Percentiles rank a stretch among this genome's conserved stretches.
phyloP scores from a whole-genome alignment of 2,329 filamentous ascomycete genomes.

The Thelonectria rubi region DNA sequence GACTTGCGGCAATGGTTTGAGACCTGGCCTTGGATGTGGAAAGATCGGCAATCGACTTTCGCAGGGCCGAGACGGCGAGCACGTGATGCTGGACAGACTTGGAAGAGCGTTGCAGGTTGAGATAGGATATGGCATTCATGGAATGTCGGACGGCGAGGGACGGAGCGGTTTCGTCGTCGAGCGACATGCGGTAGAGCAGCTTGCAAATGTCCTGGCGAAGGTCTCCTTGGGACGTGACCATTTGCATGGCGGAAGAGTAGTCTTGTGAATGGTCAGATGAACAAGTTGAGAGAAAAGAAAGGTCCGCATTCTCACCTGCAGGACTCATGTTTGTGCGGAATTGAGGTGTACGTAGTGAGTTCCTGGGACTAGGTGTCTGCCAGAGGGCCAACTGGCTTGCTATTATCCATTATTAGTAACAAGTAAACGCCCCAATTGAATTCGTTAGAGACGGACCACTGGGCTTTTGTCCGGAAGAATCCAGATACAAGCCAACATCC shows the following conservation, averaged over 20 bases:
- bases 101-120: not conserved
- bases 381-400: not conserved
- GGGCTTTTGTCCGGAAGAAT: not conserved
- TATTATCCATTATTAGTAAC: not conserved
- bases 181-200: constrained; percentile 15
- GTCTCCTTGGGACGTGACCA: constrained; percentile 15
- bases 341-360: not conserved
- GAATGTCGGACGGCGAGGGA: constrained; percentile 20
- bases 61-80: constrained; percentile 7
- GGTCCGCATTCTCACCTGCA: not conserved
- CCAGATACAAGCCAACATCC: constrained; percentile 14
- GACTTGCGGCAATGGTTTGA: constrained; percentile 16
- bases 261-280: not conserved
- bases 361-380: not conserved
- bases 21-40: not conserved
- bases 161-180: constrained; percentile 7
- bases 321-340: constrained; percentile 7
- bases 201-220: constrained; percentile 18
- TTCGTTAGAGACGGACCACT: not conserved
- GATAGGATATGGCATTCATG: constrained; percentile 16
- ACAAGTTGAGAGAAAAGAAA: not conserved
- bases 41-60: constrained; percentile 1
- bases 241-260: constrained; percentile 8
- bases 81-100: constrained; percentile 12
- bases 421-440: not conserved